These are phyloP conservation scores for Yueomyces sp. DNA, from an alignment of 805 yeast genomes.

Conservation along the genomic window DNA sequence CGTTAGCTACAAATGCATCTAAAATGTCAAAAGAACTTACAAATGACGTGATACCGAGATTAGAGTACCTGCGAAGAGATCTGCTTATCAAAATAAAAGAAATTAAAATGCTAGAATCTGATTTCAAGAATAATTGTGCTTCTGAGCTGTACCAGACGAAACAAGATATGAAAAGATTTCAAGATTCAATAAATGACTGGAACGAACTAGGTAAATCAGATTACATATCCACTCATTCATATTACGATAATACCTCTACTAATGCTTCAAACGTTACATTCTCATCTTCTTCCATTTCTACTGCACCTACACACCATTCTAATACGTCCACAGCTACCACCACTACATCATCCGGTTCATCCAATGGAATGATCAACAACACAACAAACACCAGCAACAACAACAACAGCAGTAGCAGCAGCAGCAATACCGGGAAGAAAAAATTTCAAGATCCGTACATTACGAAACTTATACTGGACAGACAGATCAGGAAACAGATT, in stretches of 20 bases:
- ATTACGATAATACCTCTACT: too few relatives aligned
- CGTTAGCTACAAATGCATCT: conserved; percentile 46
- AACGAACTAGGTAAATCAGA: background rate
- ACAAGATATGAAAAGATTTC: conserved; percentile 37
- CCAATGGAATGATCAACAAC: too few relatives aligned
- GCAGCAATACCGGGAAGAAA: background rate
- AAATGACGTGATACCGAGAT: conserved; percentile 47
- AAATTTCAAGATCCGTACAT: conserved; percentile 63
- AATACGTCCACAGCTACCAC: background rate
- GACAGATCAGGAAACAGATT: conserved; percentile 64
- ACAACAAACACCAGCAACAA: background rate
- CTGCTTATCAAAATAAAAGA: conserved; percentile 75
- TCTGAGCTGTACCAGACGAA: conserved; percentile 61
- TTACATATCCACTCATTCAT: background rate
- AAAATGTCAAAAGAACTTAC: conserved; percentile 47
- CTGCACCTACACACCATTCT: too few relatives aligned
- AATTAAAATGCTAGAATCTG: conserved; percentile 68
- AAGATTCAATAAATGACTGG: conserved; percentile 51
- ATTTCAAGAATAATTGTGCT: conserved; percentile 64
- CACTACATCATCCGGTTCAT: background rate
- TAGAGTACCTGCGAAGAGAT: conserved; percentile 63
- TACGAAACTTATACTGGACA: conserved; percentile 56
- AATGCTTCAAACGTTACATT: too few relatives aligned
- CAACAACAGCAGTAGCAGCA: background rate
- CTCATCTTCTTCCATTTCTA: too few relatives aligned